Conservation (phyloP, 1,139 yeast genomes). For the Nakaseomyces kungkrabaensis region DNA sequence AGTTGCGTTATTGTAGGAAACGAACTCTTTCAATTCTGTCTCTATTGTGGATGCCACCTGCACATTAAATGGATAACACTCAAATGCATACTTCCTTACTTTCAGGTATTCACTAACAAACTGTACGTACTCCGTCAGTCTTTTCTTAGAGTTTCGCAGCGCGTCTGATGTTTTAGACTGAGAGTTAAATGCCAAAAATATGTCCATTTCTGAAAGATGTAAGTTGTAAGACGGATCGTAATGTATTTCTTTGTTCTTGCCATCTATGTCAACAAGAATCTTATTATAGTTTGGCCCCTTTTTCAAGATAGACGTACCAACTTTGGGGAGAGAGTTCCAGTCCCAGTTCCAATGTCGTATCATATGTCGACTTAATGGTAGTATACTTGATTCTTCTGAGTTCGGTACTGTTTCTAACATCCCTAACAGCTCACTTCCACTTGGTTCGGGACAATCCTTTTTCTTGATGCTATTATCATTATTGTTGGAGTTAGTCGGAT, state of each 20-base stretch:
- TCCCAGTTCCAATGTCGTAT: conserved; percentile 12
- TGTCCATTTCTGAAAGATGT: conserved; percentile 17
- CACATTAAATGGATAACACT: conserved; percentile 16
- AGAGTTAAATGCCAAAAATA: conserved; percentile 21
- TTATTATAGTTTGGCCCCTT: conserved; percentile 6
- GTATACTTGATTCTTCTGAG: neutral
- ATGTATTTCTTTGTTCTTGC: conserved; percentile 18
- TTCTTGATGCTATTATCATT: neutral
- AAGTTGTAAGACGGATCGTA: conserved; percentile 22
- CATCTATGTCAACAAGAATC: conserved; percentile 12
- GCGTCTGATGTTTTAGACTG: conserved; percentile 17
- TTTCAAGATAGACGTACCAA: conserved; percentile 8
- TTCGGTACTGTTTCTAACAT: neutral
- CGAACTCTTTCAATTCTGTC: conserved; percentile 7
- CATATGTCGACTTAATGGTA: conserved; percentile 3
- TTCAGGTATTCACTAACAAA: conserved; percentile 17
- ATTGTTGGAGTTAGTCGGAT: neutral
- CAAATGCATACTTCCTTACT: conserved; percentile 14
- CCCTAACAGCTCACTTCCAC: neutral
- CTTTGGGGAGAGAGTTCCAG: conserved; percentile 18
- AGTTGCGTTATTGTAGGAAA: conserved; percentile 9
- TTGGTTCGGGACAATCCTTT: neutral
- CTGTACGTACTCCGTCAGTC: conserved; percentile 17
- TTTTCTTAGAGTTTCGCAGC: conserved; percentile 12
- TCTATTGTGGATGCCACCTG: conserved; percentile 10